Conservation (phyloP, 768 basidiomycete genomes). For the Krasilnikovozyma curviuscula region DNA sequence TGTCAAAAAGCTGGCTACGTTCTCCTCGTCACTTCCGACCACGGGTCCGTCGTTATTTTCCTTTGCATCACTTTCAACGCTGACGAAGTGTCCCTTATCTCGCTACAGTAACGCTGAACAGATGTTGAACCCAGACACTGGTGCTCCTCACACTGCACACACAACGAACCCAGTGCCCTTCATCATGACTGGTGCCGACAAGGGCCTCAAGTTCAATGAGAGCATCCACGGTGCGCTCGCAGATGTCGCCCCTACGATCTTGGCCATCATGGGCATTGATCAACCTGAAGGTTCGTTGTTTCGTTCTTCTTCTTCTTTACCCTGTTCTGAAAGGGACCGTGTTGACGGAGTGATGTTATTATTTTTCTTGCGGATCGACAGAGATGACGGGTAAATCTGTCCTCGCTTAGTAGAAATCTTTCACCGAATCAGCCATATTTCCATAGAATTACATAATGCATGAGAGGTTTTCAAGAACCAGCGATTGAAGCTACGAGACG, state of each 20-base stretch:
- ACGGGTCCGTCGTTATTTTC: constrained; percentile 33
- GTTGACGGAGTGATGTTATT: neutral
- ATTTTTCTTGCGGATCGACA: neutral
- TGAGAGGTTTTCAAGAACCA: no score
- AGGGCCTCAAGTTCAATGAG: constrained; percentile 33
- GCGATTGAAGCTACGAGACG: no score
- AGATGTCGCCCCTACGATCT: constrained; percentile 75
- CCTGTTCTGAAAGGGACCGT: neutral
- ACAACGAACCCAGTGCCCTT: constrained; percentile 79
- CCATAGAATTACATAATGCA: no score
- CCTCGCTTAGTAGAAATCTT: constrained; percentile 12
- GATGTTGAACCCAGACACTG: constrained; percentile 31
- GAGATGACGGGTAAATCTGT: constrained; percentile 24
- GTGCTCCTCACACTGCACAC: constrained; percentile 68
- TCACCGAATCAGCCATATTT: no score
- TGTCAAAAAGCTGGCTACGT: constrained; percentile 71
- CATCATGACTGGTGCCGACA: constrained; percentile 50
- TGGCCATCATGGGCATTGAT: constrained; percentile 40
- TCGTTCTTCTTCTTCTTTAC: neutral
- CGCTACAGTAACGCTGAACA: constrained; percentile 37
- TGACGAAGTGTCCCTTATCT: neutral
- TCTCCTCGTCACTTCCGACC: constrained; percentile 73
- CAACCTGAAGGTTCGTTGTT: constrained; percentile 14
- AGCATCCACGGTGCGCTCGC: constrained; percentile 54
- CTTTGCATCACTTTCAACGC: neutral